A percentile compares a stretch with the other conserved stretches of the same genome.
Conservation (phyloP, 164 flowering plant genomes). For the Berberis vulgaris region DNA sequence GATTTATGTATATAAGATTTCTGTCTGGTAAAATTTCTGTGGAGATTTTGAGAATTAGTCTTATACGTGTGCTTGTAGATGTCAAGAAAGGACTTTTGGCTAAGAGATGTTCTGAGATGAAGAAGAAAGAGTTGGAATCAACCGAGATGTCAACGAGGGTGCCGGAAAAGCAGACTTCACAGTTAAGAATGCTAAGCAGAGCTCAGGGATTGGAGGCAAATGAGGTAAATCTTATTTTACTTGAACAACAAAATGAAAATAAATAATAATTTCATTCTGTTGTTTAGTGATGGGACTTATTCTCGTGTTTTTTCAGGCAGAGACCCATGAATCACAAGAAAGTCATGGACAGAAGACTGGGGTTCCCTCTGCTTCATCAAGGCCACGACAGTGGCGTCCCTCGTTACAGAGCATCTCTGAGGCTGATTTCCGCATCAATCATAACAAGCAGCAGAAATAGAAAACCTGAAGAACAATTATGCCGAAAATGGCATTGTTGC, state of each 20-base stretch:
- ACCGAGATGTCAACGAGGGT: constrained; percentile 4
- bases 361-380: constrained; percentile 21
- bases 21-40: neutral
- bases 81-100: constrained; percentile 87
- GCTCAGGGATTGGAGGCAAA: constrained; percentile 32
- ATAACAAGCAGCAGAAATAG: neutral
- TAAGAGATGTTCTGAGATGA: constrained; percentile 65
- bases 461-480: neutral
- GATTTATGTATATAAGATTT: neutral
- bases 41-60: neutral
- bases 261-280: neutral
- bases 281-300: neutral
- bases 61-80: constrained; percentile 32
- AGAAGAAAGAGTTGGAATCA: constrained; percentile 29
- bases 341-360: constrained; percentile 35
- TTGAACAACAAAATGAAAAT: neutral
- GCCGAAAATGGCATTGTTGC: neutral
- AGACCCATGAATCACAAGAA: constrained; percentile 20
- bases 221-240: neutral
- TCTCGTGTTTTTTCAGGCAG: constrained; percentile 9
- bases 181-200: constrained; percentile 11
- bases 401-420: constrained; percentile 86
- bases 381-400: constrained; percentile 76
- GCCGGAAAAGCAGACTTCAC: constrained; percentile 16
- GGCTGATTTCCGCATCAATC: constrained; percentile 17